Conservation (phyloP, 1,284 basidiomycete species). For the Malassezia slooffiae region DNA sequence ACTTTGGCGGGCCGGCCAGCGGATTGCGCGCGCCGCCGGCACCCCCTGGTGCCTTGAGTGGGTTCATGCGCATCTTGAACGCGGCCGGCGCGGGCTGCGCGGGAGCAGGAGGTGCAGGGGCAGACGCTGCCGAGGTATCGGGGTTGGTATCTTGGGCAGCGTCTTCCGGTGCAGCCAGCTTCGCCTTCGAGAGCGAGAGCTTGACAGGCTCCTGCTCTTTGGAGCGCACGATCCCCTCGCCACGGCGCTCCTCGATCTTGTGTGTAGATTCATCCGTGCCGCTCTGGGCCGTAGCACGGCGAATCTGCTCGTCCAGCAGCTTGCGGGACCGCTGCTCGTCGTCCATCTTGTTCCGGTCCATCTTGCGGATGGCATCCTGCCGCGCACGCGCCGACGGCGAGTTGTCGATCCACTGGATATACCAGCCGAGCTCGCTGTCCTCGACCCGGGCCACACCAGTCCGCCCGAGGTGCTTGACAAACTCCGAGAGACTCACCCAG, state of each 20-base stretch:
- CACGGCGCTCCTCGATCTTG: constrained; percentile 6
- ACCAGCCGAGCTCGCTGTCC: constrained; percentile 96
- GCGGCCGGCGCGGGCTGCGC: neutral
- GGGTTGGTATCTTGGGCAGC: neutral
- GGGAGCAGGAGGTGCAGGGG: neutral
- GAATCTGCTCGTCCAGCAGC: constrained; percentile 86
- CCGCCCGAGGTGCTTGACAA: constrained; percentile 78
- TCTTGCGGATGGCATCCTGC: constrained; percentile 81
- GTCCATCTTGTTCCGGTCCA: constrained; percentile 77
- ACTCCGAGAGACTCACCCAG: constrained; percentile 93
- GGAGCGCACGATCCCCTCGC: constrained; percentile 19
- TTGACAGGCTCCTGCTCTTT: constrained; percentile 23
- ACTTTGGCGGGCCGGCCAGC: neutral
- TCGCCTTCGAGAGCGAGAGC: constrained; percentile 18
- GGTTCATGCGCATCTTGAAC: constrained; percentile 9
- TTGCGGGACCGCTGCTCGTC: constrained; percentile 88
- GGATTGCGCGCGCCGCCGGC: no score
- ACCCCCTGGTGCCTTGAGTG: no score
- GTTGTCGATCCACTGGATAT: constrained; percentile 91
- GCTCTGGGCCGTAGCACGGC: constrained; percentile 56
- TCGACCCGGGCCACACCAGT: constrained; percentile 81
- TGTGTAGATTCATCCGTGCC: constrained; percentile 31
- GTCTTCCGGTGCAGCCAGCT: no score
- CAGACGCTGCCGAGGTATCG: neutral
- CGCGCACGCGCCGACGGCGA: constrained; percentile 83